Percentiles rank a stretch among this genome's conserved stretches.
Evolutionary conservation across 2,329 filamentous ascomycete genomes (phyloP).

Genomic region (Didymella sp.): DNA sequence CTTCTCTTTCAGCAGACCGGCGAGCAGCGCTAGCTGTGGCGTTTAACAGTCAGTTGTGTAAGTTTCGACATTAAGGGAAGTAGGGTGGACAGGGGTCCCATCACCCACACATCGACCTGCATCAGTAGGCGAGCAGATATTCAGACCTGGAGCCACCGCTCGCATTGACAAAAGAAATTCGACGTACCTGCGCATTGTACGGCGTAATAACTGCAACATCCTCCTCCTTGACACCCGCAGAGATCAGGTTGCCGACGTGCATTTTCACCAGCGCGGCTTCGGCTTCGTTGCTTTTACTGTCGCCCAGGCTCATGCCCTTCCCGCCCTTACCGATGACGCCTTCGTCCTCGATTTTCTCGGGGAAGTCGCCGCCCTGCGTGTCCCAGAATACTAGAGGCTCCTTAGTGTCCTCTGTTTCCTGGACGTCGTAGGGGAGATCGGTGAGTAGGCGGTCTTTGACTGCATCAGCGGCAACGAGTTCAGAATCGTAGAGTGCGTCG

Average conservation of each 20-base stretch:
- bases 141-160: neutral
- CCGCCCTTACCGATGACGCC: conserved; percentile 59
- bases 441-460: conserved; percentile 78
- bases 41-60: conserved; percentile 21
- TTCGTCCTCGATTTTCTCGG: conserved; percentile 80
- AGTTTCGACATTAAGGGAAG: neutral
- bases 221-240: conserved; percentile 77
- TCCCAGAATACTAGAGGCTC: conserved; percentile 94
- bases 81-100: conserved; percentile 11
- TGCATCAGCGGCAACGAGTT: conserved; percentile 78
- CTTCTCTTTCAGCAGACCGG: conserved; percentile 75
- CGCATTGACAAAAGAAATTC: conserved; percentile 11
- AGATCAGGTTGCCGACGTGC: conserved; percentile 79
- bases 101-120: neutral
- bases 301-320: conserved; percentile 63
- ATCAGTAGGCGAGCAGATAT: conserved; percentile 10
- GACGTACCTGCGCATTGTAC: conserved; percentile 84
- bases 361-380: conserved; percentile 92
- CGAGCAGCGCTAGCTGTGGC: conserved; percentile 74
- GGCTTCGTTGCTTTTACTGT: conserved; percentile 91
- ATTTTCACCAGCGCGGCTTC: conserved; percentile 81
- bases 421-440: conserved; percentile 78
- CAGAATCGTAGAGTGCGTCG: conserved; percentile 81
- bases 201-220: conserved; percentile 95
- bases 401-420: conserved; percentile 82